Evolutionary conservation across 306 rosid species (phyloP).

Genomic region (Leucaena leucocephala): DNA sequence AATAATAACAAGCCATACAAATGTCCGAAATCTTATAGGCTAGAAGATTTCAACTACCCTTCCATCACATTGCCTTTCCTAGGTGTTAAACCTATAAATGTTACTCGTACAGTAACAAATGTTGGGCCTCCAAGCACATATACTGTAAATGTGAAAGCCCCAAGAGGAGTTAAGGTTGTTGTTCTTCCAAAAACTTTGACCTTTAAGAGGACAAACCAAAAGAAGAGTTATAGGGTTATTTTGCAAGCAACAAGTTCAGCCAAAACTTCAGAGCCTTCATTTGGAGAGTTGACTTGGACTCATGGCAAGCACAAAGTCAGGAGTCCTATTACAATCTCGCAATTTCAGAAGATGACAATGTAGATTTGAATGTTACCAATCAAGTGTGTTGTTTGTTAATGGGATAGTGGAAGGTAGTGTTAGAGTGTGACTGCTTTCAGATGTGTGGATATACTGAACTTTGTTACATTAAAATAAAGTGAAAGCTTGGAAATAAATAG

Average conservation of each 20-base stretch:
- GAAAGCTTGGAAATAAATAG: not conserved
- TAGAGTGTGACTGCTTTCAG: not conserved
- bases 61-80: not conserved
- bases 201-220: not conserved
- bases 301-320: not conserved
- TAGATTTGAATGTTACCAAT: not conserved
- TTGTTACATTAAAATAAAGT: not conserved
- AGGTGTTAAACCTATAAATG: not conserved
- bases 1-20: not conserved
- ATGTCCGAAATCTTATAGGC: not conserved
- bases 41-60: conserved; percentile 7
- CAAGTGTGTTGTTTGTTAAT: not conserved
- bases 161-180: not conserved
- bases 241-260: not conserved
- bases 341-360: too few species aligned
- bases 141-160: not conserved
- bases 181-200: not conserved
- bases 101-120: not conserved
- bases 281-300: not conserved
- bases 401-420: not conserved
- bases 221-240: not conserved
- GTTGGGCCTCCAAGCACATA: not conserved
- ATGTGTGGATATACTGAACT: not conserved
- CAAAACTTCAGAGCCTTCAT: not conserved
- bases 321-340: not conserved